Conservation (phyloP, 78 protist genomes). For the Chrysochromulina tobinii region DNA sequence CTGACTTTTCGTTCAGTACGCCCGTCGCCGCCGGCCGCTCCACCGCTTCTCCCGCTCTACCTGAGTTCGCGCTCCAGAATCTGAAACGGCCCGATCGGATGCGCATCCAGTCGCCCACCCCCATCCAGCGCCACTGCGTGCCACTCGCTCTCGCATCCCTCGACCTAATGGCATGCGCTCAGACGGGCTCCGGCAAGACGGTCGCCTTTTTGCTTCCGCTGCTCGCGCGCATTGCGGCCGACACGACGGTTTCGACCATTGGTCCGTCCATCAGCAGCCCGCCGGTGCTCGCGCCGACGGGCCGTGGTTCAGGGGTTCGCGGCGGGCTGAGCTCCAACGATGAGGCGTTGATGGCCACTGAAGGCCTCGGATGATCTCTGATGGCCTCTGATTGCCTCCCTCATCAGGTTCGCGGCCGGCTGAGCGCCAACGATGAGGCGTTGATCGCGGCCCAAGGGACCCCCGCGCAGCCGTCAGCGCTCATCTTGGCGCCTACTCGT, state of each 20-base stretch:
- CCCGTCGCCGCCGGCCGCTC: too few species aligned
- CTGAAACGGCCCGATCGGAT: slow-evolving; percentile 29
- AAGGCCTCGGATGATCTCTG: too few species aligned
- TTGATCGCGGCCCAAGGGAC: too few species aligned
- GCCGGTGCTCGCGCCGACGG: too few species aligned
- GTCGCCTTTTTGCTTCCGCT: slow-evolving; percentile 52
- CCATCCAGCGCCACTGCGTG: slow-evolving; percentile 30
- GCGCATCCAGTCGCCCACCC: slow-evolving; percentile 60
- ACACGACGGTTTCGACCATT: too few species aligned
- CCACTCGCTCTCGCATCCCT: neutral
- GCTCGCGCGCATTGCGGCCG: neutral
- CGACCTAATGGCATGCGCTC: slow-evolving; percentile 40
- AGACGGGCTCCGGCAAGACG: slow-evolving; percentile 95
- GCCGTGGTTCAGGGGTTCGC: neutral
- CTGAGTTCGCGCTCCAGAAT: slow-evolving; percentile 41
- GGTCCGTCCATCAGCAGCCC: too few species aligned
- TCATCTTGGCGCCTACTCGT: neutral
- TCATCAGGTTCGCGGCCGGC: too few species aligned
- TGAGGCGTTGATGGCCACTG: too few species aligned
- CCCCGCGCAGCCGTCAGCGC: neutral
- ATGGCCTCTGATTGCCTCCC: too few species aligned
- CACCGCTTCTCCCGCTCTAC: neutral
- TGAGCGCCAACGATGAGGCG: neutral
- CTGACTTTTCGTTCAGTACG: too few species aligned
- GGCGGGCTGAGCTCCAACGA: too few species aligned